phyloP scores from a whole-genome alignment of 225 moss, liverwort and hornwort genomes.

The Sphagnum tenellum region DNA sequence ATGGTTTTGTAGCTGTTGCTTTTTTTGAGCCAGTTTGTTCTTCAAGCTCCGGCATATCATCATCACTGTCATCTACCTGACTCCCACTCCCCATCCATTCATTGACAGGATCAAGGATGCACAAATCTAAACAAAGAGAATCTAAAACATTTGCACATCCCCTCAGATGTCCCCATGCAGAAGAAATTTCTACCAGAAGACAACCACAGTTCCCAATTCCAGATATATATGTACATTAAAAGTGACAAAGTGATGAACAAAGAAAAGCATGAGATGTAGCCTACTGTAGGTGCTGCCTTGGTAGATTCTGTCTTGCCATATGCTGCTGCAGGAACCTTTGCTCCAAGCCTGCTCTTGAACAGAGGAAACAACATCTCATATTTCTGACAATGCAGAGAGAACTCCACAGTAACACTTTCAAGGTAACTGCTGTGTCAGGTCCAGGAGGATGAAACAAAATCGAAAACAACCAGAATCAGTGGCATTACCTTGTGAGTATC shows the following conservation, averaged over 20 bases:
- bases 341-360: slow-evolving; percentile 52
- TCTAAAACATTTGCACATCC: too few relatives aligned
- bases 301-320: slow-evolving; percentile 9
- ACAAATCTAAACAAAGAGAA: too few relatives aligned
- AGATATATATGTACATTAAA: not conserved
- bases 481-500: not conserved
- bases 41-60: slow-evolving; percentile 61
- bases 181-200: too few relatives aligned
- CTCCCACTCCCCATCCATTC: too few relatives aligned
- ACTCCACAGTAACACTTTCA: not conserved
- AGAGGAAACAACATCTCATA: too few relatives aligned
- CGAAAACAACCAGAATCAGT: too few relatives aligned
- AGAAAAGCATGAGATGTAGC: not conserved
- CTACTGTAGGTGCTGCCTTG: slow-evolving; percentile 10
- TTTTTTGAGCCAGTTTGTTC: slow-evolving; percentile 21
- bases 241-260: not conserved
- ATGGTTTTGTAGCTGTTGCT: slow-evolving; percentile 32
- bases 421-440: not conserved
- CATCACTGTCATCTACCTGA: slow-evolving; percentile 49
- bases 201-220: too few relatives aligned
- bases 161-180: too few relatives aligned
- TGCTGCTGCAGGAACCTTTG: slow-evolving; percentile 54
- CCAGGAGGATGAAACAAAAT: not conserved
- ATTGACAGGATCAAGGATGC: too few relatives aligned
- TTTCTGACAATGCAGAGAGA: not conserved